Evolutionary conservation across 768 basidiomycete species (phyloP).

Genomic region (Imleria badia): DNA sequence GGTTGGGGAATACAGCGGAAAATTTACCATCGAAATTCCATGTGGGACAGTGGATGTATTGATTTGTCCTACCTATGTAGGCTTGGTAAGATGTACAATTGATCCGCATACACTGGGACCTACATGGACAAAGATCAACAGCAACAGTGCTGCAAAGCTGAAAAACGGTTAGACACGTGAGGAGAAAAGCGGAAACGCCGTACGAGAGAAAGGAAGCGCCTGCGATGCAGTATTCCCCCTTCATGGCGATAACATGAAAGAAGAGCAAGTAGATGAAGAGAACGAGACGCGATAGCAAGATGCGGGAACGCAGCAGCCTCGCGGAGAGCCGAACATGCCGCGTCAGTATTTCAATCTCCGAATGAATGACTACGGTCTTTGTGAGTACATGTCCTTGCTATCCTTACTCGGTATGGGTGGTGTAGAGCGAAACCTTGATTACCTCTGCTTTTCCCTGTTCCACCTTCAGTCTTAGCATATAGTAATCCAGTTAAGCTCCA

Average conservation of each 20-base stretch:
- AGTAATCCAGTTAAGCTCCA: slow-evolving; percentile 1
- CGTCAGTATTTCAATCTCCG: slow-evolving; percentile 9
- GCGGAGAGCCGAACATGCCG: slow-evolving; percentile 23
- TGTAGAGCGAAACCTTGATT: slow-evolving; percentile 12
- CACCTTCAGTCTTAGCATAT: slow-evolving; percentile 9
- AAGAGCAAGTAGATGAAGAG: slow-evolving; percentile 17
- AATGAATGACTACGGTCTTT: neutral
- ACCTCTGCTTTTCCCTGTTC: neutral
- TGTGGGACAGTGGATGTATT: slow-evolving; percentile 73
- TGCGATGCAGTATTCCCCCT: slow-evolving; percentile 75
- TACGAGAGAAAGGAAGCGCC: slow-evolving; percentile 72
- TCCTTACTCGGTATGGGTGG: slow-evolving; percentile 23
- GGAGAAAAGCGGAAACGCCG: slow-evolving; percentile 26
- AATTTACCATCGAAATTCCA: slow-evolving; percentile 67
- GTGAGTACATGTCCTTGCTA: neutral
- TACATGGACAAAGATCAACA: slow-evolving; percentile 84
- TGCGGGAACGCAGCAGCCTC: slow-evolving; percentile 20
- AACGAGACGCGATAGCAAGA: slow-evolving; percentile 14
- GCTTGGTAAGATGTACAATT: slow-evolving; percentile 22
- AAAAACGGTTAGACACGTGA: slow-evolving; percentile 12
- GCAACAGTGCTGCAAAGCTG: slow-evolving; percentile 40
- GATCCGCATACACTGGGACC: slow-evolving; percentile 29
- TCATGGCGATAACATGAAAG: slow-evolving; percentile 43
- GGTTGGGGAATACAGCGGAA: slow-evolving; percentile 2
- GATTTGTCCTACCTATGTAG: slow-evolving; percentile 72